A percentile compares a stretch with the other conserved stretches of the same genome.
phyloP scores from a whole-genome alignment of 139 green algal species.

The Haematococcus lacustris region DNA sequence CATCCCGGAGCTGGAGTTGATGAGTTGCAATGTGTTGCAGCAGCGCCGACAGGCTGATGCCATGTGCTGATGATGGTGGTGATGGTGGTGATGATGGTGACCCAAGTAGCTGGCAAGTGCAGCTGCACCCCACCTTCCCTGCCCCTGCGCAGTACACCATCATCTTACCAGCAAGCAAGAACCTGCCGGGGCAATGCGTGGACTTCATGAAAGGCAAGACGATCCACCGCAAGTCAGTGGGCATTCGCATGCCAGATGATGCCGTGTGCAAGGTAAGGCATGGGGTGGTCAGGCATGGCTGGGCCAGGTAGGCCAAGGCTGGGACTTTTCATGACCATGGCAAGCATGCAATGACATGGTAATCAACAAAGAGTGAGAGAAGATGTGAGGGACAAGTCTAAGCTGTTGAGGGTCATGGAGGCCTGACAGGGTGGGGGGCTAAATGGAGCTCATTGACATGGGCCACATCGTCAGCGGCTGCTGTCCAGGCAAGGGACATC shows the following conservation, averaged over 20 bases:
- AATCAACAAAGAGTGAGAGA: not conserved
- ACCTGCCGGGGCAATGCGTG: constrained; percentile 64
- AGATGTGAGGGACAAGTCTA: not conserved
- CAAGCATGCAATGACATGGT: not conserved
- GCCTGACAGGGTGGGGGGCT: no score
- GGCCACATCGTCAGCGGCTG: no score
- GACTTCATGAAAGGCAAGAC: constrained; percentile 58
- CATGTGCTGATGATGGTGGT: not conserved
- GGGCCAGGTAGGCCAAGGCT: no score
- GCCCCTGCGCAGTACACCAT: constrained; percentile 72
- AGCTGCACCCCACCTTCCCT: not conserved
- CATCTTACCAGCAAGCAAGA: constrained; percentile 78
- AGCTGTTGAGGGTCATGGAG: no score
- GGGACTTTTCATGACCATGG: not conserved
- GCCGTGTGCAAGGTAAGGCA: constrained; percentile 18
- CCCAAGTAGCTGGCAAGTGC: not conserved
- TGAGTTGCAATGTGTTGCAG: not conserved
- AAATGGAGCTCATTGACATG: no score
- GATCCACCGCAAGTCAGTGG: constrained; percentile 59
- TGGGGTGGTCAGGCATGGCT: no score
- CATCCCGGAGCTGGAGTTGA: not conserved
- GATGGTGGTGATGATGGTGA: not conserved
- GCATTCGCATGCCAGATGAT: constrained; percentile 64
- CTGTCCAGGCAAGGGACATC: no score
- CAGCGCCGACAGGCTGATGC: no score